A percentile compares a stretch with the other conserved stretches of the same genome.
Conservation (phyloP, 306 rosid species). For the Gastrolobium bilobum region DNA sequence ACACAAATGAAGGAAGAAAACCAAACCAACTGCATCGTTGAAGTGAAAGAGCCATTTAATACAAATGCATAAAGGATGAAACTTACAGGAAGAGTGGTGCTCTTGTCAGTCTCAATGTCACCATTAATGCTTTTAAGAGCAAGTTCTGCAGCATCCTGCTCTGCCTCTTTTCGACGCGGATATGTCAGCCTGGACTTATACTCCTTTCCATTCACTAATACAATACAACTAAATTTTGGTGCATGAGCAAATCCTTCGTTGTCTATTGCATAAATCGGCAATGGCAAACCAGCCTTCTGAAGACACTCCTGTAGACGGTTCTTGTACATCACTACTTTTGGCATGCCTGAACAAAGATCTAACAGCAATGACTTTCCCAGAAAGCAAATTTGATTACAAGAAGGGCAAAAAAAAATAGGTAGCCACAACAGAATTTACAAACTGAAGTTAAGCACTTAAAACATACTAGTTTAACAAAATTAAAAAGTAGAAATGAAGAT, state of each 20-base stretch:
- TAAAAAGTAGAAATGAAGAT: neutral
- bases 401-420: neutral
- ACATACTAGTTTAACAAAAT: neutral
- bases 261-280: neutral
- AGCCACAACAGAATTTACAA: neutral
- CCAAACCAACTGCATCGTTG: too few relatives aligned
- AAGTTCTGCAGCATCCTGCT: constrained; percentile 40
- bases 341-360: neutral
- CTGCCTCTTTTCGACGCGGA: constrained; percentile 20
- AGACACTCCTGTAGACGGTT: constrained; percentile 24
- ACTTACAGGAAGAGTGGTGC: constrained; percentile 25
- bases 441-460: neutral
- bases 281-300: constrained; percentile 20
- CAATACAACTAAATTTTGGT: constrained; percentile 9
- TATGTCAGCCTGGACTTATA: constrained; percentile 29
- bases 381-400: neutral
- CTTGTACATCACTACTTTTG: constrained; percentile 23
- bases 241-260: constrained; percentile 42
- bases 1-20: too few relatives aligned
- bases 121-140: neutral
- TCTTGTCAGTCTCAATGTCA: neutral
- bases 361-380: neutral
- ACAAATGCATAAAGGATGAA: neutral
- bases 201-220: constrained; percentile 10
- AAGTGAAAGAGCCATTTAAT: neutral